Evolutionary conservation across 179 eudicot species (phyloP).

Genomic region (Spergularia azorica): DNA sequence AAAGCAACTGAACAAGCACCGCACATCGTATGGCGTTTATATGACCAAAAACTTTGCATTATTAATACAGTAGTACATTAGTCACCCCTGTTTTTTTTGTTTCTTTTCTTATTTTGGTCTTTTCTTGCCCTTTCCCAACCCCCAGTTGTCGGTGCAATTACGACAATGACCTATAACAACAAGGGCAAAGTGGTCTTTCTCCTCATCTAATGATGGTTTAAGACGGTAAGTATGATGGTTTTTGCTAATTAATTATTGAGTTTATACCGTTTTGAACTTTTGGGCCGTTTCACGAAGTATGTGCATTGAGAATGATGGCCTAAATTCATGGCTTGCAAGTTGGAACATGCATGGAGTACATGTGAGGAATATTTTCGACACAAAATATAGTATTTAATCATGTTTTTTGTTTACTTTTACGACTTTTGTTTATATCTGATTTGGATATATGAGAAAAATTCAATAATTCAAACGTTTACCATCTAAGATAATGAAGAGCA

Average conservation of each 20-base stretch:
- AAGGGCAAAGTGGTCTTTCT: neutral
- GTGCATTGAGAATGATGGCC: slow-evolving; percentile 5
- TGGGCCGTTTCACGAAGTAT: slow-evolving; percentile 11
- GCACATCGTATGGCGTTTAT: neutral
- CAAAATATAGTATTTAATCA: too few species aligned
- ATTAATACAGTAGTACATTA: neutral
- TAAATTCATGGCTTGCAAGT: slow-evolving; percentile 13
- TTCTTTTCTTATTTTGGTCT: too few species aligned
- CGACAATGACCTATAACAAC: too few species aligned
- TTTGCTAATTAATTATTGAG: neutral
- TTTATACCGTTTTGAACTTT: neutral
- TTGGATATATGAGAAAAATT: too few species aligned
- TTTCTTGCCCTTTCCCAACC: too few species aligned
- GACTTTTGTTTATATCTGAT: too few species aligned
- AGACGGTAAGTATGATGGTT: neutral
- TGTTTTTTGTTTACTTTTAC: too few species aligned
- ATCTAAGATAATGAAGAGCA: too few species aligned
- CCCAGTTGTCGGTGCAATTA: too few species aligned
- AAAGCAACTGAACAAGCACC: neutral
- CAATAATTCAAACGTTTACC: too few species aligned
- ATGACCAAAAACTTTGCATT: neutral
- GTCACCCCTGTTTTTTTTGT: too few species aligned
- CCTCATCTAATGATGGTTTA: neutral
- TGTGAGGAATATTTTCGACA: neutral
- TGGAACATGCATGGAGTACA: slow-evolving; percentile 24